Conservation (phyloP, 768 basidiomycete species). For the Phlebiopsis flavidoalba region DNA sequence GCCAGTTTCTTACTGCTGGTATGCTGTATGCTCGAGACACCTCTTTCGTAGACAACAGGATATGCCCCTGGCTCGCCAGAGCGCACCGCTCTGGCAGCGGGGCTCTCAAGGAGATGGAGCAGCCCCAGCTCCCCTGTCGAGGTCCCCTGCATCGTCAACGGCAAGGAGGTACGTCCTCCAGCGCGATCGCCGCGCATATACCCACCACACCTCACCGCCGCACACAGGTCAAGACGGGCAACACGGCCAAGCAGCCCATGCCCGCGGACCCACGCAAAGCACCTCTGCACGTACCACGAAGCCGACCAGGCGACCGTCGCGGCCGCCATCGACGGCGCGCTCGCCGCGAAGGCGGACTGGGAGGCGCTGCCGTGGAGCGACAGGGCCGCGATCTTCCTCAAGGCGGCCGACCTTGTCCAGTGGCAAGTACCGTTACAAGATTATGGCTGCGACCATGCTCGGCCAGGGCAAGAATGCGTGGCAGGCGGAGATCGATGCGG, state of each 20-base stretch:
- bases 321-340: constrained; percentile 80
- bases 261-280: constrained; percentile 81
- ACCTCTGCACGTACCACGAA: constrained; percentile 85
- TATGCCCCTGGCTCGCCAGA: constrained; percentile 82
- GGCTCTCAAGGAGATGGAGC: constrained; percentile 78
- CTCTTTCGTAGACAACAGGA: constrained; percentile 46
- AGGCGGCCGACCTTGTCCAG: constrained; percentile 94
- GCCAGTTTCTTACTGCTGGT: constrained; percentile 15
- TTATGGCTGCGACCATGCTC: constrained; percentile 95
- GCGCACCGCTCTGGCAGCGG: constrained; percentile 62
- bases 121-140: constrained; percentile 83
- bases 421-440: constrained; percentile 92
- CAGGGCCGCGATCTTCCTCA: constrained; percentile 95
- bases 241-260: constrained; percentile 71
- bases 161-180: constrained; percentile 55
- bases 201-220: not conserved
- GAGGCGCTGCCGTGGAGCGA: constrained; percentile 96
- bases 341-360: constrained; percentile 85
- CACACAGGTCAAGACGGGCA: constrained; percentile 75
- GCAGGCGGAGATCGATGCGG: constrained; percentile 99
- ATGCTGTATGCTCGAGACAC: not conserved
- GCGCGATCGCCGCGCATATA: not conserved
- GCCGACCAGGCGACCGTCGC: constrained; percentile 73
- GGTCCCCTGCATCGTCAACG: constrained; percentile 91
- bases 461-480: constrained; percentile 99